Evolutionary conservation across 768 basidiomycete species (phyloP).

Genomic region (Boletus rufocinnamomeus): DNA sequence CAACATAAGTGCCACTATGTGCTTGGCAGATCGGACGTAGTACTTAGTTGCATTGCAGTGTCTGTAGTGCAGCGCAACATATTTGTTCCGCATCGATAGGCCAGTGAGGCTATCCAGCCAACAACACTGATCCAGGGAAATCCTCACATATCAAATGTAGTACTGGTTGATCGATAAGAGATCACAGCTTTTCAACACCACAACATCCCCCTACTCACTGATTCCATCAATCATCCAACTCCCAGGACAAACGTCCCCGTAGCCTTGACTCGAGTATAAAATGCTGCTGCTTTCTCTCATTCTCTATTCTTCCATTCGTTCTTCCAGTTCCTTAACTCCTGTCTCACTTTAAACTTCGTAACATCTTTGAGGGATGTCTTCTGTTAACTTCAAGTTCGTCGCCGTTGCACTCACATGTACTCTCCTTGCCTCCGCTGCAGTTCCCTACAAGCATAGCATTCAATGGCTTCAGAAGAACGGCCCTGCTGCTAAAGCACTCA

Average conservation of each 20-base stretch:
- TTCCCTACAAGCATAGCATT: conserved; percentile 18
- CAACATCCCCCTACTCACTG: no score
- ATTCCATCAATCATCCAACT: conserved; percentile 1
- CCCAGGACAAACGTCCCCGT: background rate
- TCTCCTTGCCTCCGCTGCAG: conserved; percentile 24
- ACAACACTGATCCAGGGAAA: no score
- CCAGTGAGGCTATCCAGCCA: no score
- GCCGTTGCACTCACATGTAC: conserved; percentile 14
- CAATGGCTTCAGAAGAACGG: conserved; percentile 30
- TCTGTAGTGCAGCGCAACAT: no score
- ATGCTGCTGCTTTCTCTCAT: background rate
- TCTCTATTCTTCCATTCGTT: background rate
- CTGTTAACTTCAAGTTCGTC: conserved; percentile 16
- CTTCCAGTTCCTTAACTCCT: no score
- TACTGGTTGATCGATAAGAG: no score
- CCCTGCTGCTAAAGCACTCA: conserved; percentile 26
- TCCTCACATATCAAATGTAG: no score
- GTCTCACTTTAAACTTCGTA: background rate
- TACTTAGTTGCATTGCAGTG: no score
- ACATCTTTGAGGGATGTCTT: conserved; percentile 26
- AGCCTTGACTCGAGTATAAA: conserved; percentile 9
- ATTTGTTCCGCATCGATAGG: no score
- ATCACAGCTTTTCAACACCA: no score
- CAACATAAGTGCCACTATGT: no score
- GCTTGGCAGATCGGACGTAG: no score